Conservation (phyloP, 768 basidiomycete genomes). For the Trametes coccinea region DNA sequence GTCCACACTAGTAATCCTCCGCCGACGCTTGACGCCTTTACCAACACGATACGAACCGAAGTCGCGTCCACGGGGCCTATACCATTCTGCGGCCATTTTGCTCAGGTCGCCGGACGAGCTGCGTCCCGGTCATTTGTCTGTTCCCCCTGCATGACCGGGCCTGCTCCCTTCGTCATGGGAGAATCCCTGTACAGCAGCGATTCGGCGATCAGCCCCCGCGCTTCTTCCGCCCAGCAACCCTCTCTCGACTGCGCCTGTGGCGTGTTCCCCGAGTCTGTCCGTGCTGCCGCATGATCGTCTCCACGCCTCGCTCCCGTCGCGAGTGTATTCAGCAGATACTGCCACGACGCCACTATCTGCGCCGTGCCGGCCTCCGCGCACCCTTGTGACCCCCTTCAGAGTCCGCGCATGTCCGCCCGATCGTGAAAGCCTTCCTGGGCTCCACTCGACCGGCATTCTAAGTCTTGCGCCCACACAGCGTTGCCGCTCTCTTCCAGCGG, state of each 20-base stretch:
- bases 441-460: background rate
- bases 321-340: slow-evolving; percentile 4
- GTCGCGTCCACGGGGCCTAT: background rate
- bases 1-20: background rate
- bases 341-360: slow-evolving; percentile 14
- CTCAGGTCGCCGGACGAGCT: slow-evolving; percentile 1
- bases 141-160: background rate
- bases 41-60: background rate
- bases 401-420: background rate
- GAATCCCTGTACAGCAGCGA: background rate
- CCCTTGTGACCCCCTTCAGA: slow-evolving; percentile 6
- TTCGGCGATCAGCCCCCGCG: background rate
- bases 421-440: background rate
- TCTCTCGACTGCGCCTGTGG: background rate
- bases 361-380: background rate
- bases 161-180: background rate
- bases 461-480: background rate
- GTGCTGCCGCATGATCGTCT: slow-evolving; percentile 6
- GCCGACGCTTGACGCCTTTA: background rate
- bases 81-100: background rate
- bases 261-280: background rate
- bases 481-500: background rate
- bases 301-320: background rate
- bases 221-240: background rate
- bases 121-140: slow-evolving; percentile 2